These are phyloP conservation scores for Penicilliopsis zonata DNA, from an alignment of 495 filamentous ascomycete species.

Conservation along the genomic window DNA sequence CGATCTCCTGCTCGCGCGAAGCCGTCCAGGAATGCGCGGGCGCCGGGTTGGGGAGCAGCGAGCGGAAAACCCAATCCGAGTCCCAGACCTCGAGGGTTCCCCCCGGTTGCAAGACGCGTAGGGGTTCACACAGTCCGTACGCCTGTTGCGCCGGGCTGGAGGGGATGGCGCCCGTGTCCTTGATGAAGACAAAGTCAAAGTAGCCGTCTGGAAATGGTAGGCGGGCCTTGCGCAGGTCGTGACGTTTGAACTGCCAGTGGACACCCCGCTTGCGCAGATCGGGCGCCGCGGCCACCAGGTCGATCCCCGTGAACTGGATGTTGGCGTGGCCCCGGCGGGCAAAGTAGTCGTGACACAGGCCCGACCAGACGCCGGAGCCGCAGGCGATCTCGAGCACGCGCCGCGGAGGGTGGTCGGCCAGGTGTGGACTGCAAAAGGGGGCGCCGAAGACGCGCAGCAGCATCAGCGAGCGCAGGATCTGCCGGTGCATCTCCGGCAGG, in stretches of 20 bases:
- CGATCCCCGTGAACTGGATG: slow-evolving; percentile 71
- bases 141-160: slow-evolving; percentile 50
- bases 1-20: slow-evolving; percentile 48
- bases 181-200: slow-evolving; percentile 85
- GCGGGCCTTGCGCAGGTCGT: slow-evolving; percentile 64
- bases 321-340: slow-evolving; percentile 43
- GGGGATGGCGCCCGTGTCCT: slow-evolving; percentile 66
- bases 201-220: slow-evolving; percentile 72
- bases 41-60: slow-evolving; percentile 62
- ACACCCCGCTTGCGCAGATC: slow-evolving; percentile 63
- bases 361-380: slow-evolving; percentile 82
- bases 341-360: slow-evolving; percentile 70
- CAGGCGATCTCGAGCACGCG: slow-evolving; percentile 81
- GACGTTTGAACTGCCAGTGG: slow-evolving; percentile 80
- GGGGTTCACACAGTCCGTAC: slow-evolving; percentile 56
- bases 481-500: slow-evolving; percentile 75
- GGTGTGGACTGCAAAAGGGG: slow-evolving; percentile 61
- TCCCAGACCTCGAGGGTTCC: slow-evolving; percentile 84
- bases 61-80: slow-evolving; percentile 64
- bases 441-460: slow-evolving; percentile 69
- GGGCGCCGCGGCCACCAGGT: slow-evolving; percentile 66
- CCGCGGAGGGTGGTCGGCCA: slow-evolving; percentile 52
- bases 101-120: slow-evolving; percentile 66
- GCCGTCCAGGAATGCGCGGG: slow-evolving; percentile 38
- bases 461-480: slow-evolving; percentile 73